Percentiles rank a stretch among this genome's conserved stretches.
phyloP scores from a whole-genome alignment of 768 basidiomycete species.

The Boletus pseudopeckii region DNA sequence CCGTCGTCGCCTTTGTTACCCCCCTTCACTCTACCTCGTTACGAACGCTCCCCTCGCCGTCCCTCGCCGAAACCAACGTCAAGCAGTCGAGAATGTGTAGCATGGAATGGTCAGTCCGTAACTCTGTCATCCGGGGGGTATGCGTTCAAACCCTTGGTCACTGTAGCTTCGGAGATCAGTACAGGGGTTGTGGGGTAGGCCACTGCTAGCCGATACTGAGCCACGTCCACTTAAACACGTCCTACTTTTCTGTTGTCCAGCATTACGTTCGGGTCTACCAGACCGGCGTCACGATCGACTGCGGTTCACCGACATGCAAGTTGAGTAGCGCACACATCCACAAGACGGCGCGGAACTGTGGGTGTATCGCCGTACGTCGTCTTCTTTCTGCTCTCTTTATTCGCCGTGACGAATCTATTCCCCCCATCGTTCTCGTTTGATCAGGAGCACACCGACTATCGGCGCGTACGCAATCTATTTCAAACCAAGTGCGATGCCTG shows the following conservation, averaged over 20 bases:
- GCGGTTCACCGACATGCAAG: constrained; percentile 46
- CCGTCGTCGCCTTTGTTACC: not conserved
- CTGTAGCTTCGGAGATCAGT: constrained; percentile 39
- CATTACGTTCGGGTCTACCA: constrained; percentile 64
- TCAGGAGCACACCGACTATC: constrained; percentile 44
- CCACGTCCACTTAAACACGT: constrained; percentile 2
- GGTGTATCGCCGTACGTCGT: constrained; percentile 43
- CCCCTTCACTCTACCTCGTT: not conserved
- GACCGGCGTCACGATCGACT: constrained; percentile 58
- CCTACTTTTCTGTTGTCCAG: constrained; percentile 31
- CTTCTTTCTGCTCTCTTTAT: not conserved
- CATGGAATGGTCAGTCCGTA: constrained; percentile 49
- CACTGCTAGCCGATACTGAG: not conserved
- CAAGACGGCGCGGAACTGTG: constrained; percentile 54
- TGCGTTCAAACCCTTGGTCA: constrained; percentile 8
- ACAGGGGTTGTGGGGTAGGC: constrained; percentile 42
- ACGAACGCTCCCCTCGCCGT: constrained; percentile 1
- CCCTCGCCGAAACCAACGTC: not conserved
- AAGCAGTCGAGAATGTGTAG: constrained; percentile 44
- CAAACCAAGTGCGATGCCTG: constrained; percentile 62
- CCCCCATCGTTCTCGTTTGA: not conserved
- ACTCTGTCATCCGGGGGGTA: not conserved
- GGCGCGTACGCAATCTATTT: constrained; percentile 61
- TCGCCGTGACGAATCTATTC: not conserved
- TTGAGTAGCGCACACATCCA: constrained; percentile 59